Evolutionary conservation across 441 rosid species (phyloP).

Genomic region (Breynia disticha): DNA sequence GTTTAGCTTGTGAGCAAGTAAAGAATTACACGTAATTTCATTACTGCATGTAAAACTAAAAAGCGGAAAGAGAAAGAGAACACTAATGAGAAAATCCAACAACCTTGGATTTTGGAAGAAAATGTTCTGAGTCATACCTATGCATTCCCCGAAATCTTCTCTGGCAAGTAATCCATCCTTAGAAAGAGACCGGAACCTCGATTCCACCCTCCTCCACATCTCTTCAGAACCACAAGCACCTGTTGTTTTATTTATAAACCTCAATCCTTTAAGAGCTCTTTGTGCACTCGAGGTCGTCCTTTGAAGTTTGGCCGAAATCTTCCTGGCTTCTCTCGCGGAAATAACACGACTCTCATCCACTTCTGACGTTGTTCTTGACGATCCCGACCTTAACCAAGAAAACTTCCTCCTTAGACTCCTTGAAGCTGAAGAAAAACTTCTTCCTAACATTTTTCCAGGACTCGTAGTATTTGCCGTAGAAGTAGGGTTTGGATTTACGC

Average conservation of each 20-base stretch:
- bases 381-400: constrained; percentile 48
- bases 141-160: constrained; percentile 91
- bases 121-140: constrained; percentile 58
- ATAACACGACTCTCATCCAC: constrained; percentile 19
- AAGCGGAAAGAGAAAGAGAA: neutral
- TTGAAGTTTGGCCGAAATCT: constrained; percentile 45
- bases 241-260: constrained; percentile 61
- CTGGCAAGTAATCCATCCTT: constrained; percentile 60
- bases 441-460: constrained; percentile 15
- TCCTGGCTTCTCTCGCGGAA: constrained; percentile 49
- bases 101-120: too few species aligned
- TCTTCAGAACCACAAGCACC: constrained; percentile 30
- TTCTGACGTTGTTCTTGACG: constrained; percentile 36
- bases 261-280: constrained; percentile 65
- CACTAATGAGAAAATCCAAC: neutral
- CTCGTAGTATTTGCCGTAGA: neutral
- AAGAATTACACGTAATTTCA: too few species aligned
- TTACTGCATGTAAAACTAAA: neutral
- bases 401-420: constrained; percentile 42
- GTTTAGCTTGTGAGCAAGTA: too few species aligned
- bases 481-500: constrained; percentile 37
- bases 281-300: constrained; percentile 64
- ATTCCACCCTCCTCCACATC: constrained; percentile 69
- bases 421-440: constrained; percentile 58
- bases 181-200: constrained; percentile 45